These are phyloP conservation scores for Antitrichia curtipendula DNA, from an alignment of 225 moss, liverwort and hornwort species.

Conservation along the genomic window DNA sequence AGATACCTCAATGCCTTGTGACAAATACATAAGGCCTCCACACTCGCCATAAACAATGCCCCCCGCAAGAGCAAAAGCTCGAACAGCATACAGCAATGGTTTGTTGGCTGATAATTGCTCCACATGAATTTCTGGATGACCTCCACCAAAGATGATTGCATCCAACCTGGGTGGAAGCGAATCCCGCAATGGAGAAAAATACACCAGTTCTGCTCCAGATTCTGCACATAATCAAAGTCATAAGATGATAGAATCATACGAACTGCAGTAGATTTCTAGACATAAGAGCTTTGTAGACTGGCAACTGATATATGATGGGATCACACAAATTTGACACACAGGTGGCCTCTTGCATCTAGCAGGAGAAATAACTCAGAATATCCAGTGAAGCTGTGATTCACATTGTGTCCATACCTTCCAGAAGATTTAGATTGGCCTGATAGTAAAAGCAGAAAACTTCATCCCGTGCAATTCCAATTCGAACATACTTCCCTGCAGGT, in stretches of 20 bases:
- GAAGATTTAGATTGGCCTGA: constrained; percentile 40
- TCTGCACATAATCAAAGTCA: constrained; percentile 8
- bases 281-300: neutral
- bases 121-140: constrained; percentile 48
- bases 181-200: constrained; percentile 46
- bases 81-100: constrained; percentile 52
- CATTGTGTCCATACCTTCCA: constrained; percentile 22
- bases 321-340: neutral
- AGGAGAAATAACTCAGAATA: neutral
- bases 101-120: constrained; percentile 52
- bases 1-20: constrained; percentile 59
- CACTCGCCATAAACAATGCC: constrained; percentile 62
- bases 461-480: constrained; percentile 55
- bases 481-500: constrained; percentile 32
- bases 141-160: constrained; percentile 60
- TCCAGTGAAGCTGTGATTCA: neutral
- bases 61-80: constrained; percentile 61
- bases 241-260: neutral
- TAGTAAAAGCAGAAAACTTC: constrained; percentile 62
- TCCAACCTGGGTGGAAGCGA: constrained; percentile 52
- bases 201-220: constrained; percentile 56
- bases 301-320: neutral
- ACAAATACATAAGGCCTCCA: constrained; percentile 67
- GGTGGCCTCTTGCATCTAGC: neutral
- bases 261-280: neutral